phyloP scores from a whole-genome alignment of 768 basidiomycete genomes.

The Lactifluus piperatus region DNA sequence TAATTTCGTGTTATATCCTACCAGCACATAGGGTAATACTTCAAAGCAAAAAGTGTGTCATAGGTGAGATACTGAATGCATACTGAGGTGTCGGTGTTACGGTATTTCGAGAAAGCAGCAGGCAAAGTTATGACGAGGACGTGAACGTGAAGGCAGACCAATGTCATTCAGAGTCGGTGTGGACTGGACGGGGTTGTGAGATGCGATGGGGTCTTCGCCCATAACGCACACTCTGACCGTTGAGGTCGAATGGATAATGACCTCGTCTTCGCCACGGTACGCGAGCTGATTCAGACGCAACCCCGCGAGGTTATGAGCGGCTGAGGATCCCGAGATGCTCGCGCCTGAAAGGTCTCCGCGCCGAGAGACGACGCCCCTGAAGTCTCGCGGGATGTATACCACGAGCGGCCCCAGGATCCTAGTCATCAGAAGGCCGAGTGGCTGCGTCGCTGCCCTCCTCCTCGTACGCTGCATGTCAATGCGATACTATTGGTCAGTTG shows the following conservation, averaged over 20 bases:
- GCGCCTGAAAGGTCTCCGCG: not conserved
- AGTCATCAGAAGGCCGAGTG: not conserved
- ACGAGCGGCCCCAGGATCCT: not conserved
- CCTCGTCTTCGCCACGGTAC: not conserved
- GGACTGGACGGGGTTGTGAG: not conserved
- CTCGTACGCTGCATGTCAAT: not conserved
- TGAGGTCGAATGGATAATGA: not conserved
- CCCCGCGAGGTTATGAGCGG: not conserved
- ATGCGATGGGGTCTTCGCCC: not conserved
- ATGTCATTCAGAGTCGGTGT: not conserved
- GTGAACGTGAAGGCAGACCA: not conserved
- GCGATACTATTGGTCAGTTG: not conserved
- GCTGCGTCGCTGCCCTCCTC: too few relatives aligned
- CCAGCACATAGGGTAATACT: too few relatives aligned
- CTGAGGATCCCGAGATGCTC: not conserved
- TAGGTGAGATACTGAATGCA: too few relatives aligned
- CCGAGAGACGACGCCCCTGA: not conserved
- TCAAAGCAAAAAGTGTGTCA: too few relatives aligned
- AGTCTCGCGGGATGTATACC: not conserved
- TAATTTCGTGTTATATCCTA: too few relatives aligned
- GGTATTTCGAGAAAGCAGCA: not conserved
- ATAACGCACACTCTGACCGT: not conserved
- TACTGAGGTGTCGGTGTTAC: not conserved
- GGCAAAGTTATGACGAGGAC: not conserved
- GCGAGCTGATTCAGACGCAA: not conserved